Evolutionary conservation across 352 stramenopile species (phyloP), one percentile per base, ranked within the genome.

Genomic region (Phytophthora megakarya): DNA sequence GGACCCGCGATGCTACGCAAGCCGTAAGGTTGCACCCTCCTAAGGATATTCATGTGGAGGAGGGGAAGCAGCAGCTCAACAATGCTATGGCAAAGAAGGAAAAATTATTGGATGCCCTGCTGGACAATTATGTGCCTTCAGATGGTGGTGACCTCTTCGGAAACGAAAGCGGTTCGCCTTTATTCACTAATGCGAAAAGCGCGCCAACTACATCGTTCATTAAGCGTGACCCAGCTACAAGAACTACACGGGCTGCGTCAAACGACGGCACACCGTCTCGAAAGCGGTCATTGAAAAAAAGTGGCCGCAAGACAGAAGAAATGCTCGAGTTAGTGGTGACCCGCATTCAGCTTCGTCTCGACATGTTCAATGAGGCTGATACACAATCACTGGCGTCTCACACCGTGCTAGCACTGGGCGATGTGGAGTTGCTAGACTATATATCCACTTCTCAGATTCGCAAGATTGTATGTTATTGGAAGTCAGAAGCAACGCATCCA

Each of bases 391-490:
- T 96, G 22, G 84, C 86, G 4, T 92, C 82, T 11, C 92, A 91
- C 54, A 81, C 74, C 0, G 85, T 95, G 22, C 38, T 95, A 5
- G 86, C 86, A 6, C 51, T 96, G 19, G 83, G 86, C 8, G 86
- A 96, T 57, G 55, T 96, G 23, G 88, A 95, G 53, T 80, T 96
- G 35, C 59, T 96, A 38, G 88, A 96, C 55, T 96, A 94, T 65
- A 96, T 96, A 60, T 95, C 86, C 3, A 96, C 88, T 0, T 96
- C 88, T 0, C 86, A 95, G 66, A 96, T 96, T 57, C 84, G 88
- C 40, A 96, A 95, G 66, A 90, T 96, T 32, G 82, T 96, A 23
- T 96, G 86, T 70, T 94, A 96, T 65, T 96, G 88, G 88, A 96
- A 96, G 63, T 93, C 83, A 0, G 88, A 95, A 35, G 76, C 78